Evolutionary conservation across 179 eudicot genomes (phyloP).

Genomic region (Beta macrorhiza): DNA sequence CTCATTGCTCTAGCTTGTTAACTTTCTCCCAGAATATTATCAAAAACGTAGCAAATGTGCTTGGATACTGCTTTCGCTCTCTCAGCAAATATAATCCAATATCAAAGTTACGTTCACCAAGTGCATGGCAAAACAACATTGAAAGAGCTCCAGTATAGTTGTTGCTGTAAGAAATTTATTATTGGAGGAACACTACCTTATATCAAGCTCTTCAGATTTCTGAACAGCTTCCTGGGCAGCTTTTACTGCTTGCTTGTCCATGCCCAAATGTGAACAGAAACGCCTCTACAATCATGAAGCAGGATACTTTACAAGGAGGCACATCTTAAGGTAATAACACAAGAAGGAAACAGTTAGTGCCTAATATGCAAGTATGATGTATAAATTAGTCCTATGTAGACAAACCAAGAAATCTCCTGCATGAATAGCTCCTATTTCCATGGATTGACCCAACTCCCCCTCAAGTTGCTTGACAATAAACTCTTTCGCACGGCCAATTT

Average conservation of each 20-base stretch:
- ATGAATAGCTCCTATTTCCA: slow-evolving; percentile 86
- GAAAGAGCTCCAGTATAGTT: neutral
- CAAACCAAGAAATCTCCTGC: slow-evolving; percentile 88
- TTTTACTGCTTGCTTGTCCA: slow-evolving; percentile 78
- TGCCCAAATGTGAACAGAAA: slow-evolving; percentile 85
- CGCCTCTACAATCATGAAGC: slow-evolving; percentile 50
- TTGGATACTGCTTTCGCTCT: neutral
- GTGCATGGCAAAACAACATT: neutral
- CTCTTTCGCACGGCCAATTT: slow-evolving; percentile 91
- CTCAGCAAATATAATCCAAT: neutral
- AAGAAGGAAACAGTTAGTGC: neutral
- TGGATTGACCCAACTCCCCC: slow-evolving; percentile 85
- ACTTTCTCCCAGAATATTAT: neutral
- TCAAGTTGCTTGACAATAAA: slow-evolving; percentile 87
- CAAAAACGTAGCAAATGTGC: neutral
- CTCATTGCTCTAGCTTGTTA: neutral
- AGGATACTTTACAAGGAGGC: neutral
- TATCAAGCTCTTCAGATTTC: slow-evolving; percentile 78
- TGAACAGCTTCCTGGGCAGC: slow-evolving; percentile 92
- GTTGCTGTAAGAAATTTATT: neutral
- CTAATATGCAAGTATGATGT: neutral
- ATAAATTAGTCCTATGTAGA: slow-evolving; percentile 7
- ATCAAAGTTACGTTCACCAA: neutral
- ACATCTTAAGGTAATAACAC: slow-evolving; percentile 11
- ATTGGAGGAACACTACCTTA: slow-evolving; percentile 46